Evolutionary conservation across 2,329 filamentous ascomycete genomes (phyloP).

Genomic region (Elsinoe australis): DNA sequence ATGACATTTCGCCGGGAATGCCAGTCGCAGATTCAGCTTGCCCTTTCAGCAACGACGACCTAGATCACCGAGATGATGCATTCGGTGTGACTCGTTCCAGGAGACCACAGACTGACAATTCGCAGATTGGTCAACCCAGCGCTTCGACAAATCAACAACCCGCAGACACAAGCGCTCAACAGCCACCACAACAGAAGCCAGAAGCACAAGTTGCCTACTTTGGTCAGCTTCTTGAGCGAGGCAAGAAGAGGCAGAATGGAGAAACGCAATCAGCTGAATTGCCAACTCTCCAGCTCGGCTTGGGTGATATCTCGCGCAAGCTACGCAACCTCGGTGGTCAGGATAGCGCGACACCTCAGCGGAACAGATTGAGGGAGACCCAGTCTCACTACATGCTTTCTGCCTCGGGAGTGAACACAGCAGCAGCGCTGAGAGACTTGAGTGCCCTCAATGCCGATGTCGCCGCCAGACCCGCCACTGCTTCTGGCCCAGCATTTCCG

Average conservation of each 20-base stretch:
- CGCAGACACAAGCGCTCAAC: conserved; percentile 24
- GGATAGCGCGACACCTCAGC: conserved; percentile 37
- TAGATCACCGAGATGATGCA: no score
- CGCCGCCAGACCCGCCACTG: conserved; percentile 35
- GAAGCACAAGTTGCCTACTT: conserved; percentile 52
- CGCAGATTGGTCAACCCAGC: conserved; percentile 16
- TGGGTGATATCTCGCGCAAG: conserved; percentile 74
- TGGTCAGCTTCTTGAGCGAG: conserved; percentile 56
- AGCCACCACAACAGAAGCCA: conserved; percentile 21
- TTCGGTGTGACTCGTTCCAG: no score
- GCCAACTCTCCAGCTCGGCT: conserved; percentile 79
- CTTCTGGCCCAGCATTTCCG: conserved; percentile 29
- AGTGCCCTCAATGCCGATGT: conserved; percentile 25
- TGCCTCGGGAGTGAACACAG: conserved; percentile 85
- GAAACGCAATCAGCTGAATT: conserved; percentile 49
- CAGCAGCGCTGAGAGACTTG: conserved; percentile 76
- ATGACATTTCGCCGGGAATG: no score
- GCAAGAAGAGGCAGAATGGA: conserved; percentile 60
- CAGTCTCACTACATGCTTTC: conserved; percentile 75
- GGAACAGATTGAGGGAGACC: conserved; percentile 37
- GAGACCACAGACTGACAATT: conserved; percentile 16
- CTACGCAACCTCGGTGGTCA: conserved; percentile 70
- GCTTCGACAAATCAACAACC: conserved; percentile 18
- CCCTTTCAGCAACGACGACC: no score
- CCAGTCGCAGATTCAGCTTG: no score